Base-by-base conservation (phyloP, 2,329 filamentous ascomycete species). In the Pseudofabraea citricarpa region DNA sequence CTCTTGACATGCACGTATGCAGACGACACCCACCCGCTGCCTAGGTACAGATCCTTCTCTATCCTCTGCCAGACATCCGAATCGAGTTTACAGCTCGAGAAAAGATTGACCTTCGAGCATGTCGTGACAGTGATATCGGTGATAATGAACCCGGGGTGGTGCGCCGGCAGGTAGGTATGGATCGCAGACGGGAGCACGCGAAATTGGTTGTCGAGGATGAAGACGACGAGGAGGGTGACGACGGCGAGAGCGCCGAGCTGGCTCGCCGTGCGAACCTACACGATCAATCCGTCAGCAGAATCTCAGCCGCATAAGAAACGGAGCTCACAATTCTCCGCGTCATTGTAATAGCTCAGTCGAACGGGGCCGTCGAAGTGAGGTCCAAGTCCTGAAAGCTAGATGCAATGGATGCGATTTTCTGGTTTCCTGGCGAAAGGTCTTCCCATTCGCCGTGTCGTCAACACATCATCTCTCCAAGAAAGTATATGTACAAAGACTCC, bases 41-140 rank as follows among this genome's bases (percentile, higher is more conserved):
- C 74, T 36, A 88, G 68, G 55, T 84, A 85, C 2, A 88, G 70
- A 57, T 88, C 83, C 61, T 87, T 88, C 52, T 87, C 80, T 31
- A 88, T 68, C 22, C 80, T 75, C 54, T 82, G 74, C 83, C 83
- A 87, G 49, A 50, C 36, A 22, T 56, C 69, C 27, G 74, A 65
- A 55, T 84, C 77, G 27, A 84, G 69, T 46, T 73, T 76, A 58
- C 81, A 86, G 50, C 67, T 74, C 9, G 73, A 74, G 26, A 83
- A 72, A 8, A 72, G 53, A 45, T 83, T 84, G 26, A 85, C 55
- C 2, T 72, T 69, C 6, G 79, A 81, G 60, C 84, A 88, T 35
- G 73, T 78, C 22, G 74, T 71, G 45, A 87, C 69, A 4, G 77
- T 83, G 40, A 88, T 72, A 65, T 88, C 84, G 43, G 81, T 87